These are phyloP conservation scores for Xylaria venustula DNA, from an alignment of 495 filamentous ascomycete species.

Conservation along the genomic window DNA sequence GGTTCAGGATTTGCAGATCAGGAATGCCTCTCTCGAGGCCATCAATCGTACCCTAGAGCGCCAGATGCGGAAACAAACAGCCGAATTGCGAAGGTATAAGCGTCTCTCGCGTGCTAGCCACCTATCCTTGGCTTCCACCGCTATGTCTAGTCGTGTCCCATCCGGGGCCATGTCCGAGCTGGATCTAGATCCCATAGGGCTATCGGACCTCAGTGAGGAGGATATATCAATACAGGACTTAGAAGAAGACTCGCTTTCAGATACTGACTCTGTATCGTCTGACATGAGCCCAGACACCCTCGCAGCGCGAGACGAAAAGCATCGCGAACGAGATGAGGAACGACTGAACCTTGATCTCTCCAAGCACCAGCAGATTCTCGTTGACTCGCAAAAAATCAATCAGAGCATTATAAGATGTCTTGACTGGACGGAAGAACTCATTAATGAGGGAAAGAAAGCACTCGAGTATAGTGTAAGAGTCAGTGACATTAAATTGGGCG, in stretches of 20 bases:
- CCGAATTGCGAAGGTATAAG: conserved; percentile 80
- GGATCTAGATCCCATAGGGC: conserved; percentile 25
- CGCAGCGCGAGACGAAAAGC: conserved; percentile 42
- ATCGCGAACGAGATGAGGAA: conserved; percentile 67
- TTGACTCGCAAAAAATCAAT: conserved; percentile 91
- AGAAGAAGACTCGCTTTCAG: conserved; percentile 29
- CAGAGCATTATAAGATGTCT: conserved; percentile 87
- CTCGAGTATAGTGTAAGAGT: conserved; percentile 75
- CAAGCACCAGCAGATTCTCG: conserved; percentile 82
- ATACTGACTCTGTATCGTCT: conserved; percentile 43
- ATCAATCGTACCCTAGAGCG: conserved; percentile 93
- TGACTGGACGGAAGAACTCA: conserved; percentile 82
- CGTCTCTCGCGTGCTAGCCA: conserved; percentile 76
- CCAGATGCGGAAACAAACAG: conserved; percentile 85
- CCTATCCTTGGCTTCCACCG: conserved; percentile 49
- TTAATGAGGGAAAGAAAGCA: conserved; percentile 82
- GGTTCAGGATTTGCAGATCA: conserved; percentile 96
- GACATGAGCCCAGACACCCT: conserved; percentile 45
- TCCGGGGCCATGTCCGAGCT: conserved; percentile 28
- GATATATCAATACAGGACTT: conserved; percentile 40
- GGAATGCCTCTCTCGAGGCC: conserved; percentile 92
- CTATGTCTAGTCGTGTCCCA: conserved; percentile 19
- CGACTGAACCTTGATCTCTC: conserved; percentile 77
- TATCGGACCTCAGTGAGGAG: conserved; percentile 56
- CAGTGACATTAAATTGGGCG: conserved; percentile 77